Base-by-base conservation (phyloP, 148 eudicot species). In the Rhododendron molle region DNA sequence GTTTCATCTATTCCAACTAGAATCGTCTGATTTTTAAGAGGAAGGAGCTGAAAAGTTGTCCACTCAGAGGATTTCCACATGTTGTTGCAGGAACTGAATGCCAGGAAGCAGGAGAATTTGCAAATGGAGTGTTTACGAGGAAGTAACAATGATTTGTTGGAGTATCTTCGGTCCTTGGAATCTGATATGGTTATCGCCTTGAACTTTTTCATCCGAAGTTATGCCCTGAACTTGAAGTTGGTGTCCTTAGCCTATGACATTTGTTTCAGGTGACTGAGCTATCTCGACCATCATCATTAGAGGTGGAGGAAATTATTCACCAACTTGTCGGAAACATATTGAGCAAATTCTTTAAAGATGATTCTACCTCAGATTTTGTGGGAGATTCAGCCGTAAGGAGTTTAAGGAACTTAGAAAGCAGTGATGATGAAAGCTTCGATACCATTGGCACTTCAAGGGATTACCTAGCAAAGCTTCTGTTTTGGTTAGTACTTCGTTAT, bases 381-480 rank as follows among this genome's bases (percentile, higher is more conserved):
- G 91, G 87, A 65, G 93, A 88, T 83, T 87, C 84, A 38, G 84
- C 89, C 72, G 78, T 78, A 60, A 88, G 88, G 86, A 89, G 86
- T 80, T 81, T 84, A n/a, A 86, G 69, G 87, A 90, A 82, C 60
- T 87, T 76, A n/a, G 86, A 87, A 88, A 91, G 83, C 60, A 87
- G 82, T 47, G 88, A 81, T 83, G 84, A 82, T 73, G 92, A 89
- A 81, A 47, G 47, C 21, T 56, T 91, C 60, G 88, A 92, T 87
- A 84, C 92, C 50, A 81, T 90, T 78, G 90, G 93, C 80, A 91
- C 94, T 83, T 90, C 97, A n/a, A 84, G 97, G 84, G 98, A 96
- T 88, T 93, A 94, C 86, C 93, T 96, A 76, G 97, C 96, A 23
- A 94, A 96, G 88, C 93, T 96, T 81, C 95, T 96, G 78, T 96